Evolutionary conservation across 768 basidiomycete genomes (phyloP).

Genomic region (Mycena pura): DNA sequence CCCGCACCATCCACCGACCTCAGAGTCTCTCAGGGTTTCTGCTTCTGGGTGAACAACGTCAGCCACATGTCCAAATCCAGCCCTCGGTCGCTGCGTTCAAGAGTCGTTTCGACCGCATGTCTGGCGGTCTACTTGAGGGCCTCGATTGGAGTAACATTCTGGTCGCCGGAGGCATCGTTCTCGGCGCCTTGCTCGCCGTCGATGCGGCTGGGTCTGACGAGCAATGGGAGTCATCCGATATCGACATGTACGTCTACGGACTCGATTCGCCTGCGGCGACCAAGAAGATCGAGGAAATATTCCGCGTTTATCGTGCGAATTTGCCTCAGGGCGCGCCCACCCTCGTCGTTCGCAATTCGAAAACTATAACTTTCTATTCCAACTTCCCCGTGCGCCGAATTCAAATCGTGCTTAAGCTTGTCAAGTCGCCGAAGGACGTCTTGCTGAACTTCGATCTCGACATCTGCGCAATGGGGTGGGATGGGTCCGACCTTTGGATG

Average conservation of each 20-base stretch:
- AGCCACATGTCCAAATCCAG: not conserved
- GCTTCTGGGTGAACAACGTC: not conserved
- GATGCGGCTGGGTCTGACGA: not conserved
- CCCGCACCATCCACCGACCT: not conserved
- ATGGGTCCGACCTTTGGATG: slow-evolving; percentile 9
- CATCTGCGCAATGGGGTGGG: slow-evolving; percentile 10
- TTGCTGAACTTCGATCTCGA: slow-evolving; percentile 5
- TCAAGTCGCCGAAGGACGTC: not conserved
- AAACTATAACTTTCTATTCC: slow-evolving; percentile 15
- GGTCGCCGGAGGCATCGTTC: slow-evolving; percentile 7
- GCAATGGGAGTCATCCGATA: slow-evolving; percentile 1
- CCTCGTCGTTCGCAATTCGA: slow-evolving; percentile 12
- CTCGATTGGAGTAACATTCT: slow-evolving; percentile 8
- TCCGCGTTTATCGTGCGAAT: not conserved
- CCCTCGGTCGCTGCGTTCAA: not conserved
- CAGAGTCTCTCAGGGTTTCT: not conserved
- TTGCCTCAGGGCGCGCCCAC: not conserved
- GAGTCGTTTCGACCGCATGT: not conserved
- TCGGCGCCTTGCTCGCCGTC: slow-evolving; percentile 3
- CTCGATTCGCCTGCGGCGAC: not conserved
- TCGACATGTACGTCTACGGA: slow-evolving; percentile 14
- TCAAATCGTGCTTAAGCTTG: slow-evolving; percentile 15
- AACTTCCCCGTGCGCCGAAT: slow-evolving; percentile 10
- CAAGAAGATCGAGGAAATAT: slow-evolving; percentile 3
- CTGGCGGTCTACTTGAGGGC: not conserved